Percentiles rank a stretch among this genome's conserved stretches.
These are phyloP conservation scores for Quercus lobata DNA, from an alignment of 331 rosid genomes.

Conservation along the genomic window DNA sequence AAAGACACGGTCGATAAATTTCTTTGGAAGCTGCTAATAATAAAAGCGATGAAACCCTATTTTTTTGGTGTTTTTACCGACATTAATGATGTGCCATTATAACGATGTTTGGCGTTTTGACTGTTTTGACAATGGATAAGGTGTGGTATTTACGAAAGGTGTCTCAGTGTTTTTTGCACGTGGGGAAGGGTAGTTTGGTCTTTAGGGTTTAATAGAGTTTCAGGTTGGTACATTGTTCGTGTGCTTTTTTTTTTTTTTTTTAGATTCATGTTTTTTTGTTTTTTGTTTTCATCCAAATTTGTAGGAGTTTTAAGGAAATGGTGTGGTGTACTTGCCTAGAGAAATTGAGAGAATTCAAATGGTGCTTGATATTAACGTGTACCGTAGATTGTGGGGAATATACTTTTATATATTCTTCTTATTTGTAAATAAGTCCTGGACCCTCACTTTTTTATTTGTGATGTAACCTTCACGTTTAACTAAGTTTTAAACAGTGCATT, in stretches of 20 bases:
- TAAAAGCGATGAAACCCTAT: neutral
- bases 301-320: neutral
- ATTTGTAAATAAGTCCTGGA: neutral
- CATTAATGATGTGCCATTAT: too few relatives aligned
- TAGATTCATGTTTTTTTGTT: too few relatives aligned
- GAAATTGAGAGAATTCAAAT: neutral
- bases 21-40: neutral
- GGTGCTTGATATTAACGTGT: neutral
- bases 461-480: neutral
- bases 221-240: neutral
- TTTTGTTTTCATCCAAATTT: neutral
- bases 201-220: neutral
- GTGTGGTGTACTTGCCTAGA: neutral
- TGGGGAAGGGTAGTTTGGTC: constrained; percentile 11
- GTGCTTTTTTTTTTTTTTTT: neutral
- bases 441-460: neutral
- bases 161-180: neutral
- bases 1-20: neutral
- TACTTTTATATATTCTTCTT: neutral
- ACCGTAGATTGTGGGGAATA: neutral
- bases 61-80: too few relatives aligned
- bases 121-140: neutral
- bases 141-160: too few relatives aligned
- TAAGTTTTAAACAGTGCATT: too few relatives aligned
- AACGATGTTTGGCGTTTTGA: neutral